phyloP scores from a whole-genome alignment of 75 land plant species.

The Gnetum montanum region DNA sequence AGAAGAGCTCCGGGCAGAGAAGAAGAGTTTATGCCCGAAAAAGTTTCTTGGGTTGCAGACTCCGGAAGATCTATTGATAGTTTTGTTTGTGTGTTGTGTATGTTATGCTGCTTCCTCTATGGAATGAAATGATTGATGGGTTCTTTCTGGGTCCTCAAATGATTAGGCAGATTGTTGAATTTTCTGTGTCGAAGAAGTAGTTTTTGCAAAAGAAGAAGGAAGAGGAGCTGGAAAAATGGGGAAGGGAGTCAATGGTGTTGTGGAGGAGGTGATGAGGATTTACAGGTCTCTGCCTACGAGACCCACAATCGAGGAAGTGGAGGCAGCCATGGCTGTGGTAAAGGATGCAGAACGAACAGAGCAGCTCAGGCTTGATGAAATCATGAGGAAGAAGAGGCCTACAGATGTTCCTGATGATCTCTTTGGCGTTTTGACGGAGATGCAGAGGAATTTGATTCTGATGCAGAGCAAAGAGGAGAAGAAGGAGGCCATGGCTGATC shows the following conservation, averaged over 20 bases:
- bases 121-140: too few relatives aligned
- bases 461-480: conserved; percentile 43
- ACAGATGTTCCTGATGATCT: conserved; percentile 44
- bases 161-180: too few relatives aligned
- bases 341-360: conserved; percentile 21
- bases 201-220: too few relatives aligned
- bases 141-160: too few relatives aligned
- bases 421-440: conserved; percentile 46
- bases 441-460: conserved; percentile 22
- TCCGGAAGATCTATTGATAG: too few relatives aligned
- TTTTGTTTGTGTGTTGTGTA: too few relatives aligned
- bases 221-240: neutral
- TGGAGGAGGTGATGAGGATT: conserved; percentile 43
- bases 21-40: too few relatives aligned
- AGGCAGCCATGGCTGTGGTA: conserved; percentile 39
- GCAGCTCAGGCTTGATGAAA: conserved; percentile 20
- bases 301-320: conserved; percentile 53
- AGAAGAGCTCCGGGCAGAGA: too few relatives aligned
- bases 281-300: conserved; percentile 50
- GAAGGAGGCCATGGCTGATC: conserved; percentile 26
- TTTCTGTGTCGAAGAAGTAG: too few relatives aligned
- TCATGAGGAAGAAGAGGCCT: conserved; percentile 21
- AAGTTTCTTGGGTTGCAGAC: too few relatives aligned
- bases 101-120: too few relatives aligned
- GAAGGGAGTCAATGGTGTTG: conserved; percentile 13